Evolutionary conservation across 148 eudicot species (phyloP).

Genomic region (Salicornia ramosissima): DNA sequence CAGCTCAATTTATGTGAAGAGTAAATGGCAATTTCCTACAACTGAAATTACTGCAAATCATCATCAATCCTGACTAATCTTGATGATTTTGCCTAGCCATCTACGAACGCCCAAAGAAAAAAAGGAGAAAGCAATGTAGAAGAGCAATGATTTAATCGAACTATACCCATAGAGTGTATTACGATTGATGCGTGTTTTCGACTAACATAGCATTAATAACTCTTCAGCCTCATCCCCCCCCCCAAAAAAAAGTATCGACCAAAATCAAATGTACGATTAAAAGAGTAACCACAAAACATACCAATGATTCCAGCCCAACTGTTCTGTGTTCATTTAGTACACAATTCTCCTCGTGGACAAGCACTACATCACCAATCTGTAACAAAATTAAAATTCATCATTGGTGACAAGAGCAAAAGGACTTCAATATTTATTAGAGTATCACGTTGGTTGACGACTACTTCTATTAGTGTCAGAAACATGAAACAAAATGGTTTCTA

Average conservation of each 20-base stretch:
- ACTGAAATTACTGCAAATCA: not conserved
- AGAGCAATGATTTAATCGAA: not conserved
- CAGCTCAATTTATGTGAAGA: not conserved
- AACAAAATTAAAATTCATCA: constrained; percentile 14
- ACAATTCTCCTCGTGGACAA: constrained; percentile 50
- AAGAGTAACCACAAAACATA: constrained; percentile 28
- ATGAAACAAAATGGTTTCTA: no score
- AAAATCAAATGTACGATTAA: not conserved
- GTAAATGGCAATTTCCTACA: not conserved
- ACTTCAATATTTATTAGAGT: not conserved
- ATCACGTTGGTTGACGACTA: not conserved
- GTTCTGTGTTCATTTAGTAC: constrained; percentile 41
- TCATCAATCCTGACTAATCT: no score
- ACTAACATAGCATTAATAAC: not conserved
- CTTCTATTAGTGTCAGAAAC: no score
- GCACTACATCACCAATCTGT: constrained; percentile 82
- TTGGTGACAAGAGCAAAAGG: not conserved
- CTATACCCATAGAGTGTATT: not conserved
- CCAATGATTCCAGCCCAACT: constrained; percentile 68
- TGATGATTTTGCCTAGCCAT: not conserved
- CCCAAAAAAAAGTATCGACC: no score
- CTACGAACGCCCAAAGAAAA: not conserved
- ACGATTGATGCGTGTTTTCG: not conserved
- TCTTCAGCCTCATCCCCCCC: no score
- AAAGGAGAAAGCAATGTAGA: not conserved